Conservation (phyloP, 257 asterid species). For the Dorcoceras hygrometricum region DNA sequence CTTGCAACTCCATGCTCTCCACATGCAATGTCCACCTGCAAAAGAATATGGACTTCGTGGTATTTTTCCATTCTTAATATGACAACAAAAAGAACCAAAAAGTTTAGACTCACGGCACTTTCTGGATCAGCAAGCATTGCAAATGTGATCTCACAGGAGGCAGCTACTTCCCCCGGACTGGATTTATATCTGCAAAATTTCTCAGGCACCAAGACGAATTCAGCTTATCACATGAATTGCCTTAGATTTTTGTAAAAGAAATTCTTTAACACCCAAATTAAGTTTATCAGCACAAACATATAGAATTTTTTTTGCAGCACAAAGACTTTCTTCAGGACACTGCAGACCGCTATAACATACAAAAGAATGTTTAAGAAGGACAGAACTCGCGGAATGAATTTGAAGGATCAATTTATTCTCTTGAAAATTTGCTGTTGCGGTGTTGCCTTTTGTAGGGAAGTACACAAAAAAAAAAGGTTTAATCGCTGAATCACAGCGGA, state of each 20-base stretch:
- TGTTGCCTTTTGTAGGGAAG: not conserved
- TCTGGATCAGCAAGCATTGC: constrained; percentile 99
- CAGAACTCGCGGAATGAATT: not conserved
- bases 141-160: constrained; percentile 86
- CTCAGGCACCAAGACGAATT: not conserved
- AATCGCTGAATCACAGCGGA: too few species aligned
- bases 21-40: constrained; percentile 70
- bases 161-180: constrained; percentile 85
- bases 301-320: not conserved
- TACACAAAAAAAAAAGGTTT: too few species aligned
- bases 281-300: not conserved
- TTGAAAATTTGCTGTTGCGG: too few species aligned
- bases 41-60: constrained; percentile 13
- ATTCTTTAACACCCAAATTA: not conserved
- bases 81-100: not conserved
- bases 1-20: constrained; percentile 78
- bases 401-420: not conserved
- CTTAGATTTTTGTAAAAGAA: constrained; percentile 16
- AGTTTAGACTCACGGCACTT: constrained; percentile 71
- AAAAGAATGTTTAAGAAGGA: too few species aligned
- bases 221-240: not conserved
- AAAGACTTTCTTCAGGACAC: not conserved
- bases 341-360: not conserved
- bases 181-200: constrained; percentile 50
- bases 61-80: not conserved